A percentile compares a stretch with the other conserved stretches of the same genome.
These are phyloP conservation scores for Tetracladium setigerum DNA, from an alignment of 495 filamentous ascomycete species.

Conservation along the genomic window DNA sequence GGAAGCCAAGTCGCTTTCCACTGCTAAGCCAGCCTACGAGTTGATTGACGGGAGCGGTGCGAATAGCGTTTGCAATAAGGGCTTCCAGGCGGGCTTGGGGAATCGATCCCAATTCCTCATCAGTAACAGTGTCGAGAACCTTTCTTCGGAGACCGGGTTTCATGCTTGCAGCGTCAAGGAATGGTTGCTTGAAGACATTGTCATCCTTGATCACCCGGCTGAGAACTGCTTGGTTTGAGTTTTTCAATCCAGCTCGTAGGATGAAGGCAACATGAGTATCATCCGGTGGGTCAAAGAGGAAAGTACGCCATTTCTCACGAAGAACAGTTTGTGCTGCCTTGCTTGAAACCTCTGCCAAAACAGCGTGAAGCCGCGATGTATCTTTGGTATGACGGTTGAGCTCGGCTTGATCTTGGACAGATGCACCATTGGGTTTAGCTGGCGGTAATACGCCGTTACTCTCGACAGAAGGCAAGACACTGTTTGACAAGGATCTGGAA, in stretches of 20 bases:
- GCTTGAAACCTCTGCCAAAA: constrained; percentile 6
- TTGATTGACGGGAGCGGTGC: neutral
- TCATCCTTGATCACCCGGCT: constrained; percentile 10
- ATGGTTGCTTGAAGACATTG: neutral
- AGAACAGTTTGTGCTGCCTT: constrained; percentile 12
- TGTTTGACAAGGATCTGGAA: no score
- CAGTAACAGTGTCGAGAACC: neutral
- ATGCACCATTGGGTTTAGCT: no score
- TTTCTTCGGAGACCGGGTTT: neutral
- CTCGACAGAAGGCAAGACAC: no score
- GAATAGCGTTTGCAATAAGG: no score
- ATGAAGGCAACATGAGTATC: constrained; percentile 14
- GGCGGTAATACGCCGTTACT: no score
- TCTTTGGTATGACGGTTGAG: no score
- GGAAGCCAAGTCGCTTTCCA: constrained; percentile 14
- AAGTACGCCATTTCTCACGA: constrained; percentile 10
- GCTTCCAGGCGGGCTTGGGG: no score
- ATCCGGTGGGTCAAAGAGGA: constrained; percentile 10
- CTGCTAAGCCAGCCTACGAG: constrained; percentile 14
- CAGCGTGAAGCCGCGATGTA: neutral
- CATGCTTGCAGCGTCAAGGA: neutral
- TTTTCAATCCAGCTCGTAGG: constrained; percentile 14
- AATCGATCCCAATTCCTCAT: no score
- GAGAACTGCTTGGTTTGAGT: constrained; percentile 6
- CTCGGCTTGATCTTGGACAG: no score